phyloP scores from a whole-genome alignment of 768 basidiomycete genomes.

The Myochromella boudieri region DNA sequence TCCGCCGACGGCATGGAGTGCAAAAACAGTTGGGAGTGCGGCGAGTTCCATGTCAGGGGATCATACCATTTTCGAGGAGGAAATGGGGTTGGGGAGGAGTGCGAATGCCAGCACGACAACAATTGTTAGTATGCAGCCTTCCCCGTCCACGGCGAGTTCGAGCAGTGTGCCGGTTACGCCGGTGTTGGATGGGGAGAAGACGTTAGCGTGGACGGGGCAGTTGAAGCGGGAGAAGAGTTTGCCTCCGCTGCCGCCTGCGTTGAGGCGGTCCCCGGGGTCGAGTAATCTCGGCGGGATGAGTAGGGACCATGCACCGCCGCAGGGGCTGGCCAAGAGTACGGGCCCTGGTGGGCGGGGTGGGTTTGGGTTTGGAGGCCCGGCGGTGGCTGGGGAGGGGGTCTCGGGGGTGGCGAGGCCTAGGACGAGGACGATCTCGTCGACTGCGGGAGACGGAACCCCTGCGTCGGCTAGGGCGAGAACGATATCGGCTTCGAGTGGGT shows the following conservation, averaged over 20 bases:
- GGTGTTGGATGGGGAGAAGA: conserved; percentile 19
- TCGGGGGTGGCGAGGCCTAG: background rate
- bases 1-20: conserved; percentile 1
- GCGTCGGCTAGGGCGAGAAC: no score
- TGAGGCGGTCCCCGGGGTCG: conserved; percentile 3
- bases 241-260: conserved; percentile 26
- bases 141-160: conserved; percentile 30
- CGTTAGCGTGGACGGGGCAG: conserved; percentile 5
- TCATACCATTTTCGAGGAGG: background rate
- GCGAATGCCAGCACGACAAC: background rate
- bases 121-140: conserved; percentile 5
- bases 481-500: no score
- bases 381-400: background rate
- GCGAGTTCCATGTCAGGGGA: background rate
- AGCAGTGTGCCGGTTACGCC: background rate
- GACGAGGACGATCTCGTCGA: background rate
- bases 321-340: background rate
- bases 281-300: conserved; percentile 3
- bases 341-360: background rate
- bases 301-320: background rate
- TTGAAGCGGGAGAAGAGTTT: conserved; percentile 36
- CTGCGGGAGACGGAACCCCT: no score
- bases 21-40: background rate
- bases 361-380: background rate
- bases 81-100: background rate